These are phyloP conservation scores for Flaveria brownii DNA, from an alignment of 129 eudicot genomes.

Conservation along the genomic window DNA sequence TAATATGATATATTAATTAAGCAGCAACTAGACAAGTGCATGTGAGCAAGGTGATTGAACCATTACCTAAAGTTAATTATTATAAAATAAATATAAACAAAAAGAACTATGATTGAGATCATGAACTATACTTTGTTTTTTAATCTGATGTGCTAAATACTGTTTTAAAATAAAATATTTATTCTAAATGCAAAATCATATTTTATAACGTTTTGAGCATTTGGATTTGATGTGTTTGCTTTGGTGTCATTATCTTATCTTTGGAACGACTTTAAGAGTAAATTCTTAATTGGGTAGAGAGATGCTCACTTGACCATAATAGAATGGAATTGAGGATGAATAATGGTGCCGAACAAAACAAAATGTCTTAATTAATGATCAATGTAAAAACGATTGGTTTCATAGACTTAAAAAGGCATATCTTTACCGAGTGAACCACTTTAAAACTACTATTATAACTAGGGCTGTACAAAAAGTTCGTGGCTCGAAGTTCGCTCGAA, in stretches of 20 bases:
- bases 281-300: background rate
- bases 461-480: no score
- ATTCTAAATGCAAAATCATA: background rate
- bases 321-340: no score
- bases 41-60: constrained; percentile 17
- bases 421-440: no score
- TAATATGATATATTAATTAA: background rate
- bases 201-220: background rate
- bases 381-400: no score
- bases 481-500: no score
- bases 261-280: background rate
- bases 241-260: background rate
- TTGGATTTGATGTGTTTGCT: background rate
- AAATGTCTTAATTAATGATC: no score
- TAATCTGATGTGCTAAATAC: background rate
- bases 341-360: no score
- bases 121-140: background rate
- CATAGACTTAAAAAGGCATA: no score
- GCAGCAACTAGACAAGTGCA: constrained; percentile 6
- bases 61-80: constrained; percentile 1
- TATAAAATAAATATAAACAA: background rate
- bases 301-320: no score
- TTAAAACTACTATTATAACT: no score
- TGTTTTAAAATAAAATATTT: background rate
- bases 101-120: constrained; percentile 15